Evolutionary conservation across 1,284 basidiomycete species (phyloP), one percentile per base, ranked within the genome.

Genomic region (Microbotryomycetes sp.): DNA sequence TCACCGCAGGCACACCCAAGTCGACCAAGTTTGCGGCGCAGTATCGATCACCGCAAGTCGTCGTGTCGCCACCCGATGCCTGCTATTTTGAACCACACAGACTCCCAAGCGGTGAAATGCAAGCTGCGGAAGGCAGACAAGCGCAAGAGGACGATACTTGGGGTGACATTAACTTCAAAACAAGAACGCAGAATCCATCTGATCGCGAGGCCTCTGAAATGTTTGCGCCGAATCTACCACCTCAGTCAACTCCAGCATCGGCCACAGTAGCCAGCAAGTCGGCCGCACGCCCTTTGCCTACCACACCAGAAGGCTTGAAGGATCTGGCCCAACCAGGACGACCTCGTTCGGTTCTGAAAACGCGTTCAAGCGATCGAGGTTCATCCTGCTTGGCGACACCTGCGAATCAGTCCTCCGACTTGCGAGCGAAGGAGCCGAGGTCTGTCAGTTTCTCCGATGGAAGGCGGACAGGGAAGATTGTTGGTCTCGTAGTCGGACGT

Each of bases 371-470:
- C 19, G 36, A 19, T 19, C 36, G 19, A 19, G 9, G 6, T 48
- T 47, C 6, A 25, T 26, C 57, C 4, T n/a, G n/a, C n/a, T n/a
- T n/a, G n/a, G 42, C 58, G 23, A 59, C 64, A 15, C 65, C 46
- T 12, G 46, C 52, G 19, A 36, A 26, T 16, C 16, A 14, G 58
- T 45, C 12, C 12, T 16, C 29, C 45, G 31, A 6, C 9, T 31
- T 45, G 9, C 48, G 47, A 15, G 28, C 31, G 14, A 54, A 66
- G 1, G 81, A 85, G 64, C 83, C 85, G 28, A 83, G 92, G 31
- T 92, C 89, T 49, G 92, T 97, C 56, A 92, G 89, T 74, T 97
- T 97, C 77, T 93, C 90, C 22, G 92, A 97, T 73, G 91, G 92
- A 4, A 87, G 86, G 72, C 81, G 82, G 62, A 85, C 87, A 47